Base-by-base conservation (phyloP, 2,329 filamentous ascomycete species). In the Pyricularia sp. region DNA sequence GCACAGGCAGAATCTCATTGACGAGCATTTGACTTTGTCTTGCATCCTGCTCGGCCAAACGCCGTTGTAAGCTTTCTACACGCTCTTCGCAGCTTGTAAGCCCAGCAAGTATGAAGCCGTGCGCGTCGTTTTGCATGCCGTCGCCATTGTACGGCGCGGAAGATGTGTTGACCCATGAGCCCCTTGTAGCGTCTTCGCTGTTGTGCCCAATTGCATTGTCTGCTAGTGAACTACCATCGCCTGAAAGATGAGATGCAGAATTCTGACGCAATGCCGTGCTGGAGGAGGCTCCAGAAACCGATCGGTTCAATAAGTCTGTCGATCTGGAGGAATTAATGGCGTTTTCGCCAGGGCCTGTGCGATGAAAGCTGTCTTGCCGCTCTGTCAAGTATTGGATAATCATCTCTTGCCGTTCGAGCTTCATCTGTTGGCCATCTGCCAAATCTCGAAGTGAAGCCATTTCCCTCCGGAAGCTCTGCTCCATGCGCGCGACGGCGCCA, bases 1-100 rank as follows among this genome's bases (percentile, higher is more conserved):
- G 86, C 70, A 89, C 83, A 9, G 84, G 86, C 73, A 87, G 82
- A 5, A 86, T 84, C 75, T 89, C 85, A 72, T 88, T 88, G 73
- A 89, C 81, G 10, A 87, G 81, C 81, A 86, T 84, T 77, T 88
- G 84, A 36, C 83, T 86, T 73, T 88, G 86, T 66, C 85, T 83
- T 3, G 84, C 84, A 73, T 89, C 86, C 66, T 88, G 80, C 69
- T 88, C 86, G 25, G 83, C 84, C 55, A 89, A 73, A 61, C 83
- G 83, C 69, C 86, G 83, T 67, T 86, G 84, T 2, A 89, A 77
- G 66, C 86, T 83, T 72, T 86, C 85, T 61, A 89, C 83, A 76
- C 59, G 31, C 58, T 64, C 58, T 59, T 68, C 67, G 59, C 58
- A 64, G 23, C 59, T 61, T 25, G 33, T 64, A 10, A 68, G 31